These are phyloP conservation scores for Tuber calosporum DNA, from an alignment of 495 filamentous ascomycete species.

Conservation along the genomic window DNA sequence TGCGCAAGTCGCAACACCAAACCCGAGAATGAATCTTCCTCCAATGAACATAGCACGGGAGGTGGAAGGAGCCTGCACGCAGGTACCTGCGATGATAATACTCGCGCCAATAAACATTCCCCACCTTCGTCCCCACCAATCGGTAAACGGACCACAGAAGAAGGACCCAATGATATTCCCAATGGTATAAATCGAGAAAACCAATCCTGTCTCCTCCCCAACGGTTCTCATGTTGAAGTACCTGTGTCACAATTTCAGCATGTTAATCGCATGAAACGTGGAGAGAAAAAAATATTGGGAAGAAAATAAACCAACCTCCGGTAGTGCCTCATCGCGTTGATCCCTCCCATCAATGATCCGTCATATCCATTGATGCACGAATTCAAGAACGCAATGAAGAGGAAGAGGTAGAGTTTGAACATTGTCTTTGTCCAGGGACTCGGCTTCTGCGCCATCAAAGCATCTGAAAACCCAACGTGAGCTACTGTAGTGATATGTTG, in stretches of 20 bases:
- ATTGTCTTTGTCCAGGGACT: conserved; percentile 45
- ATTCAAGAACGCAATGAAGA: conserved; percentile 45
- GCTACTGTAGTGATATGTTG: conserved; percentile 37
- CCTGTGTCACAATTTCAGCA: conserved; percentile 11
- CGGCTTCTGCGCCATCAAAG: conserved; percentile 35
- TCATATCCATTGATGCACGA: conserved; percentile 56
- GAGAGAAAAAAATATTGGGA: not conserved
- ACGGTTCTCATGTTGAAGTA: conserved; percentile 35
- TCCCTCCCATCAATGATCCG: conserved; percentile 52
- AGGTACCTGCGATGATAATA: conserved; percentile 52
- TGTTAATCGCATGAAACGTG: conserved; percentile 3
- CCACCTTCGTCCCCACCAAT: conserved; percentile 48
- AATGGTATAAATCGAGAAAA: conserved; percentile 50
- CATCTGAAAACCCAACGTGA: conserved; percentile 39
- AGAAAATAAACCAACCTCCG: conserved; percentile 36
- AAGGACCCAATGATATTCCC: conserved; percentile 51
- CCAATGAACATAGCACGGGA: conserved; percentile 58
- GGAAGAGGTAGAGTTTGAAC: conserved; percentile 45
- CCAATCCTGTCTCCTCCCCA: conserved; percentile 45
- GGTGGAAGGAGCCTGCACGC: conserved; percentile 47
- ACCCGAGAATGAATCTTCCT: conserved; percentile 69
- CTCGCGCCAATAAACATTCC: conserved; percentile 52
- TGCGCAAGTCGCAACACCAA: conserved; percentile 60
- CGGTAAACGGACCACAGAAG: conserved; percentile 45
- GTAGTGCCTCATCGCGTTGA: conserved; percentile 48